Evolutionary conservation across 441 rosid species (phyloP).

Genomic region (Pelargonium cotyledonis): DNA sequence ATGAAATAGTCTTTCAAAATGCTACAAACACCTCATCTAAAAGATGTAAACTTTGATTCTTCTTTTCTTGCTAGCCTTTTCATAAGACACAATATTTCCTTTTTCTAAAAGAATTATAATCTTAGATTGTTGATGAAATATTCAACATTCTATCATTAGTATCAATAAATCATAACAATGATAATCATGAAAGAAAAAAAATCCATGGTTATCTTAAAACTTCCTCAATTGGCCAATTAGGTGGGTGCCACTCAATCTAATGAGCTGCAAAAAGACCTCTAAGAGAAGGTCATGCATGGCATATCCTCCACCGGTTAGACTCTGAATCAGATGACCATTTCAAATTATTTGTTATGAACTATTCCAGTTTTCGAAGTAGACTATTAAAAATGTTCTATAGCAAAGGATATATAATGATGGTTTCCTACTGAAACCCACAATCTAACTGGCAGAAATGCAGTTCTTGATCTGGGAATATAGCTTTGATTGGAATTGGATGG

Average conservation of each 20-base stretch:
- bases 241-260: too few species aligned
- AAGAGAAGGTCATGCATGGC: neutral
- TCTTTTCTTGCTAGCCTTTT: too few species aligned
- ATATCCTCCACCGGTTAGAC: neutral
- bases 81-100: too few species aligned
- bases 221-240: neutral
- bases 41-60: neutral
- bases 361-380: neutral
- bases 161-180: too few species aligned
- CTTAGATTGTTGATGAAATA: neutral
- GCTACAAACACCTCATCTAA: neutral
- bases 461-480: neutral
- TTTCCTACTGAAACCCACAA: neutral
- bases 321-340: neutral
- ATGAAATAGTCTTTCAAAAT: neutral
- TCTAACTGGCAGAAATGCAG: neutral
- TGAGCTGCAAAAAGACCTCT: neutral
- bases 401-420: neutral
- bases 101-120: too few species aligned
- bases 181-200: too few species aligned
- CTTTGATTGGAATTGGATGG: neutral
- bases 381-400: neutral
- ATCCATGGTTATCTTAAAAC: neutral
- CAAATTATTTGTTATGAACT: neutral
- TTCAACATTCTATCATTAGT: too few species aligned